Percentiles rank a stretch among this genome's conserved stretches.
Evolutionary conservation across 805 yeast species (phyloP).

Genomic region (Tetrapisispora arboricola): DNA sequence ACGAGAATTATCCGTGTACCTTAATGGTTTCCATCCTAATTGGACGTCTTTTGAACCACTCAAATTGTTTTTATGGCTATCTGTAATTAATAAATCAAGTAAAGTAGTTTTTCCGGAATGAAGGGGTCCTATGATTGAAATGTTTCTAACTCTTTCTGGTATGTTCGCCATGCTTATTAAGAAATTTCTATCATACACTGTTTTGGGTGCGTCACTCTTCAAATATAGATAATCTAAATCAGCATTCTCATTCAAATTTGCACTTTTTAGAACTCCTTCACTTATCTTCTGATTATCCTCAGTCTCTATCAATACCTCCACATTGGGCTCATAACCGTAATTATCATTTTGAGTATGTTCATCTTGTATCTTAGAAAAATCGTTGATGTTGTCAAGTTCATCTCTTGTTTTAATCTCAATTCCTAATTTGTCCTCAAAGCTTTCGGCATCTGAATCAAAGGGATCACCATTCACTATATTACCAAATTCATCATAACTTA

Average conservation of each 20-base stretch:
- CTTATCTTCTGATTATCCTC: slow-evolving; percentile 41
- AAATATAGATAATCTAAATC: not conserved
- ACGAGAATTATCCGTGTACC: slow-evolving; percentile 63
- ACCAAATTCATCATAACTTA: slow-evolving; percentile 61
- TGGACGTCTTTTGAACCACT: slow-evolving; percentile 22
- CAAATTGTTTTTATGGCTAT: slow-evolving; percentile 46
- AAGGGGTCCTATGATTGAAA: slow-evolving; percentile 69
- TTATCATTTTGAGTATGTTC: not conserved
- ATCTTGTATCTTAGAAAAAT: not conserved
- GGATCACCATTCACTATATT: slow-evolving; percentile 12
- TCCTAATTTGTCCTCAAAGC: not conserved
- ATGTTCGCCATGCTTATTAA: slow-evolving; percentile 38
- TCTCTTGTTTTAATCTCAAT: no score
- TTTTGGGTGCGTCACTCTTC: slow-evolving; percentile 40
- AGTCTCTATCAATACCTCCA: slow-evolving; percentile 52
- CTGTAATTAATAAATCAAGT: slow-evolving; percentile 53
- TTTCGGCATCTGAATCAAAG: slow-evolving; percentile 4
- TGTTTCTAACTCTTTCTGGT: slow-evolving; percentile 61
- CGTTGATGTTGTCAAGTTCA: not conserved
- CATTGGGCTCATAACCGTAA: slow-evolving; percentile 45
- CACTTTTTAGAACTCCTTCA: slow-evolving; percentile 33
- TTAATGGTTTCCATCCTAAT: slow-evolving; percentile 35
- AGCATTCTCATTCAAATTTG: no score
- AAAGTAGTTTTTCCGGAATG: slow-evolving; percentile 83
- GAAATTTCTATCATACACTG: slow-evolving; percentile 53